Conservation (phyloP, 306 rosid genomes). For the Dalbergia cochinchinensis region DNA sequence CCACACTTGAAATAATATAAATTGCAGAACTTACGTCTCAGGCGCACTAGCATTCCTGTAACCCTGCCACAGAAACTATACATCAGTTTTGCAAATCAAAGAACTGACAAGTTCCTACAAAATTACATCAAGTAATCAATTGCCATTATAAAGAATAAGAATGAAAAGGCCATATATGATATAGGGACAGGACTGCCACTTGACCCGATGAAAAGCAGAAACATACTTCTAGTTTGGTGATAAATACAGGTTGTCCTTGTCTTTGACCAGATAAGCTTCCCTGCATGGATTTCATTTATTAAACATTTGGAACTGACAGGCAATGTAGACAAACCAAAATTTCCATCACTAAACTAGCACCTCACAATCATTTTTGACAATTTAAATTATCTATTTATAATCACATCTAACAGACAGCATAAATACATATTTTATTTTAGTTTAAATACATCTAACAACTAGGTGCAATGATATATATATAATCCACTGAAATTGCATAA, state of each 20-base stretch:
- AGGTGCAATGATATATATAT: constrained; percentile 3
- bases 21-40: constrained; percentile 77
- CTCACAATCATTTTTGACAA: constrained; percentile 12
- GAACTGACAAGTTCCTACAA: constrained; percentile 20
- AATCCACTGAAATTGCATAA: not conserved
- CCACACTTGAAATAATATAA: constrained; percentile 35
- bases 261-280: constrained; percentile 97
- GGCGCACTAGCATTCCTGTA: constrained; percentile 87
- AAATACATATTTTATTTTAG: not conserved
- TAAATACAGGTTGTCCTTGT: constrained; percentile 94
- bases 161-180: constrained; percentile 7
- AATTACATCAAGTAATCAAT: constrained; percentile 17
- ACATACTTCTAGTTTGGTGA: constrained; percentile 92
- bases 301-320: constrained; percentile 46
- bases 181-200: constrained; percentile 25
- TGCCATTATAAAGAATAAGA: constrained; percentile 17
- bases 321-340: constrained; percentile 33
- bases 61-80: constrained; percentile 68
- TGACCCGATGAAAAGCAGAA: constrained; percentile 37
- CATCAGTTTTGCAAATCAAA: constrained; percentile 42
- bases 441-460: not conserved
- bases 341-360: constrained; percentile 21
- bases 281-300: constrained; percentile 62
- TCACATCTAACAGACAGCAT: constrained; percentile 21
- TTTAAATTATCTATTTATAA: not conserved